Evolutionary conservation across 1,139 yeast species (phyloP), one percentile per base, ranked within the genome.

Genomic region (Pichia sp.): DNA sequence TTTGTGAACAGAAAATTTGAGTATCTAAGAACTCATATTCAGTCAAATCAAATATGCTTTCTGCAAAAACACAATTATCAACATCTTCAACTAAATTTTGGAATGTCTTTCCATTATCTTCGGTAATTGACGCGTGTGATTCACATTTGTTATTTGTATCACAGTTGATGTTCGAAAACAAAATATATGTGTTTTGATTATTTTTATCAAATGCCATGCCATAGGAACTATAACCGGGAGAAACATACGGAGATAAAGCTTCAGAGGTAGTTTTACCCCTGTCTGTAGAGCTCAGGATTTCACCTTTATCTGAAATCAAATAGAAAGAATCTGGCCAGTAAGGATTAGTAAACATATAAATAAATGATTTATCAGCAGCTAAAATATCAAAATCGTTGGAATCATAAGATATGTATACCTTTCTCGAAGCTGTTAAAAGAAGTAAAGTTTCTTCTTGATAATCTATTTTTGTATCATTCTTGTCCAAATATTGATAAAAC

Each of bases 391-490:
- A 42, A 7, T 23, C 20, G 6, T 18, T 97, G 42, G 94, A 95
- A 65, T 89, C 82, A 59, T 80, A 85, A 1, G 96, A 85, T 15
- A 87, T 73, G 57, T 68, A 82, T 2, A 81, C 72, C 11, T 70
- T 67, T 36, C 77, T 72, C 34, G 70, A 67, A 25, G 67, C 64
- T 0, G 92, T 84, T 46, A 76, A 72, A 15, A 85, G 66, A 22
- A 92, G 59, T n/a, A 92, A 65, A 12, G 95, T 85, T 61, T 90
- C 96, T 51, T 84, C 88, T 12, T 60, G 59, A 8, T 56, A 34
- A 1, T 51, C 55, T 12, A 34, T 25, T 1, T 23, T 24, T 3
- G 43, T 34, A 3, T 48, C 24, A 37, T 57, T 60, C 7, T 54
- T 45, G 22, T 53, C 51, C 32, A 61, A 70, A 58, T 87, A 87